Base-by-base conservation (phyloP, 2,329 filamentous ascomycete genomes). In the Diplodia corticola region DNA sequence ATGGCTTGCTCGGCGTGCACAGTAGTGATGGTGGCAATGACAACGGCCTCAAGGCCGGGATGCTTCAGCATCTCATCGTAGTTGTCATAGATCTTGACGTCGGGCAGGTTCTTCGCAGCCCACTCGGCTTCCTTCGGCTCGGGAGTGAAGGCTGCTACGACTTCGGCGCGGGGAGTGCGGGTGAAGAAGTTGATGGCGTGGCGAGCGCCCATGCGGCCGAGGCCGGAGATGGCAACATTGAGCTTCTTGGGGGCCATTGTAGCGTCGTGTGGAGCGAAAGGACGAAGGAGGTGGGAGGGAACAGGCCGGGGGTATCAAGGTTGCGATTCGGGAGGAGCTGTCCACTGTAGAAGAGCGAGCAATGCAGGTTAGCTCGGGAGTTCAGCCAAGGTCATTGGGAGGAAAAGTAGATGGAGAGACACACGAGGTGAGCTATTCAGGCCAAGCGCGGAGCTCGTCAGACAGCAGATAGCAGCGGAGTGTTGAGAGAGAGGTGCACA, bases 1-100 rank as follows among this genome's bases (percentile, higher is more conserved):
- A 86, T 84, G 1, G 85, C 81, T 69, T 88, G 83, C 69, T 85
- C 79, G 0, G 85, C 85, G 69, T 88, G 86, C 13, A 83, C 82
- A 0, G 81, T 85, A 0, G 84, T 84, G 13, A 84, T 85, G 0
- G 80, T 83, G 1, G 84, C 82, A 30, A 88, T 77, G 24, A 86
- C 81, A 2, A 87, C 83, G 1, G 85, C 85, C 71, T 86, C 80
- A 0, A 87, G 74, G 13, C 83, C 83, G 68, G 81, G 77, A 67
- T 86, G 83, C 74, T 81, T 80, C 63, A 87, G 78, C 84, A 88
- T 85, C 67, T 85, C 80, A 55, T 86, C 84, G 70, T 82, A 87
- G 73, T 84, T 77, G 64, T 76, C 78, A 76, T 86, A 87, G 24
- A 85, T 70, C 63, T 75, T 82, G 54, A 85, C 82, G 12, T 84